Conservation (phyloP, 2,329 filamentous ascomycete genomes). For the Xylariaceae sp. region DNA sequence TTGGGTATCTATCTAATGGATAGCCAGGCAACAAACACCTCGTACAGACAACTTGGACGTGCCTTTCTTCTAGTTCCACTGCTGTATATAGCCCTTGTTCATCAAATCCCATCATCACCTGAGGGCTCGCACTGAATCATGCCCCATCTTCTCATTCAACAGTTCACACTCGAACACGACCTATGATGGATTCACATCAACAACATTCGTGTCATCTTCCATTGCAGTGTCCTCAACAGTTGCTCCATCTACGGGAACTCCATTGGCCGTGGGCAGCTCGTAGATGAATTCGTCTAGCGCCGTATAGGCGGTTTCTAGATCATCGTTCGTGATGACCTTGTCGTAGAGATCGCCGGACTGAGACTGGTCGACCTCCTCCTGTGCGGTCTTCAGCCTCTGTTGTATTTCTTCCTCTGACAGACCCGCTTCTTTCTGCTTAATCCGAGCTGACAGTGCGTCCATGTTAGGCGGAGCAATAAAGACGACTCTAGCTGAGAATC, state of each 20-base stretch:
- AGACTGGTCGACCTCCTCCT: conserved; percentile 40
- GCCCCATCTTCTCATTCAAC: background rate
- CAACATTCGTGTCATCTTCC: conserved; percentile 8
- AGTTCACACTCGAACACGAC: background rate
- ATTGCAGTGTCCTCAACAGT: conserved; percentile 19
- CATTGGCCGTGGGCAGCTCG: conserved; percentile 24
- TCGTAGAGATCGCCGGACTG: conserved; percentile 45
- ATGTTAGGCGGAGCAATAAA: conserved; percentile 44
- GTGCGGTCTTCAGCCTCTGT: conserved; percentile 38
- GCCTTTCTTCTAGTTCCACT: background rate
- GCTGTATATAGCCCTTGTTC: background rate
- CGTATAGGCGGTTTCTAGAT: conserved; percentile 45
- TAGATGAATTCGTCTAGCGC: conserved; percentile 48
- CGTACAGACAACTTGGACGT: background rate
- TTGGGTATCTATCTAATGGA: conserved; percentile 12
- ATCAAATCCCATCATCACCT: background rate
- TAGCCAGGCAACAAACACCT: background rate
- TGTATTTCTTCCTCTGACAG: conserved; percentile 44
- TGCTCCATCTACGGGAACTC: conserved; percentile 24
- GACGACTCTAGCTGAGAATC: conserved; percentile 51
- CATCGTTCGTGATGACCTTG: conserved; percentile 46
- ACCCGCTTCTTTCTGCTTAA: conserved; percentile 37
- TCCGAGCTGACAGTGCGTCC: conserved; percentile 36
- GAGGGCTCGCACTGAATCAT: background rate
- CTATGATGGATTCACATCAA: conserved; percentile 11